Base-by-base conservation (phyloP, 768 basidiomycete genomes). In the Lactifluus echinatus region DNA sequence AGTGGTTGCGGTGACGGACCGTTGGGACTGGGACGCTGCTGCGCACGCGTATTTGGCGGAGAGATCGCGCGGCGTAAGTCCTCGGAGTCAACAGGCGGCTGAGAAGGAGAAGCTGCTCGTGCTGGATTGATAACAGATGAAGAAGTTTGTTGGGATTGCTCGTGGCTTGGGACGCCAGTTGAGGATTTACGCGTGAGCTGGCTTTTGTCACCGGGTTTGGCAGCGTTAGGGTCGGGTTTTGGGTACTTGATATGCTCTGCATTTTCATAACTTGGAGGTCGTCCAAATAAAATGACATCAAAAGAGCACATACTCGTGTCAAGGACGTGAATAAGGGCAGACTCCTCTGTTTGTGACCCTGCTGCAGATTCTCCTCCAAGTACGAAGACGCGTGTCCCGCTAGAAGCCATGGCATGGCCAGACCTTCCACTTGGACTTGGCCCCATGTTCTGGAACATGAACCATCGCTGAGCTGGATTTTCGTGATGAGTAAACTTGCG, bases 391-490 rank as follows among this genome's bases (percentile, higher is more conserved):
- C 85, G 82, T 47, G 85, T 80, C 29, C 90, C 92, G 67, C 89
- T 85, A 12, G 91, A 84, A 7, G 94, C 92, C 93, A 99, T 95
- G n/a, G 95, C 90, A 71, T 99, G 96, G 2, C 96, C 96, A 8
- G 92, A 94, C 49, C 96, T 81, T 2, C 92, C 90, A 39, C 78
- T 85, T 0, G 96, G 96, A 15, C 91, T 82, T 17, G 95, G 95
- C 0, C 96, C 96, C 96, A 99, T 99, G 68, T 97, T 96, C 71
- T 97, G 93, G 76, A 99, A 99, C 92, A 94, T 98, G 73, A 94
- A 99, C 96, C 96, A 99, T 64, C 96, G 80, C 67, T 93, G 90
- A 71, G 93, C 95, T 97, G 68, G 29, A 45, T 43, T 42, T 43
- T 46, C 36, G 11, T 56, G 52, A 39, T 50, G 29, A 55, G 11